Base-by-base conservation (phyloP, 2,329 filamentous ascomycete genomes). In the Fusarium oxysporum region DNA sequence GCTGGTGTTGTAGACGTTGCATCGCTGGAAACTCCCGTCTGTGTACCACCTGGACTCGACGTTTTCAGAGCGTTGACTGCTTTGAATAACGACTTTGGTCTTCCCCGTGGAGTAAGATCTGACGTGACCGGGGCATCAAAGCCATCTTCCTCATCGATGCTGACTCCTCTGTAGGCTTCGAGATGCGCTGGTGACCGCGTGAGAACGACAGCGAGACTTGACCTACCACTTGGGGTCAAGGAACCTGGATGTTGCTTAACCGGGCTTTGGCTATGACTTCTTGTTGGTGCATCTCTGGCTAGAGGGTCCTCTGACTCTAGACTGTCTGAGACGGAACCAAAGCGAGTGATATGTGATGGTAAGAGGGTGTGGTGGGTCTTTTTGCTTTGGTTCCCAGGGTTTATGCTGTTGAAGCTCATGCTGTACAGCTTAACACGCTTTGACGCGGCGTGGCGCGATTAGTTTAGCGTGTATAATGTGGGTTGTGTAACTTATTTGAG, bases 271-370 rank as follows among this genome's bases (percentile, higher is more conserved):
- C 58, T 74, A 21, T 60, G 38, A 23, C 63, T 67, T 62, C 38
- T 67, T 13, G 57, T 57, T 19, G 67, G 54, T 13, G 48, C 59
- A 45, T 67, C 47, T 16, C 57, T 47, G 12, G 65, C 60, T 19
- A 78, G 44, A 25, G 76, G 73, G 19, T 77, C 77, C 19, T 75
- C 75, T 3, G 65, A 73, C n/a, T 73, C 73, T 10, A 68, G 38
- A 37, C 70, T 76, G 8, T 63, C 67, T 4, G 63, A 35, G 6
- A 56, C 28, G 8, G 62, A 71, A 28, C 35, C 57, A 21, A 38
- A 54, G n/a, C 55, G 54, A 28, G 17, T 50, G 13, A 67, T 32
- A 8, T 68, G 60, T 4, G 57, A n/a, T 4, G 57, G 57, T 16
- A 65, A 38, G 16, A 53, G 41, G 16, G 47, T 10, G 3, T 54